A percentile compares a stretch with the other conserved stretches of the same genome.
Evolutionary conservation across 2,329 filamentous ascomycete species (phyloP).

Genomic region (Coleophoma eucalyptorum): DNA sequence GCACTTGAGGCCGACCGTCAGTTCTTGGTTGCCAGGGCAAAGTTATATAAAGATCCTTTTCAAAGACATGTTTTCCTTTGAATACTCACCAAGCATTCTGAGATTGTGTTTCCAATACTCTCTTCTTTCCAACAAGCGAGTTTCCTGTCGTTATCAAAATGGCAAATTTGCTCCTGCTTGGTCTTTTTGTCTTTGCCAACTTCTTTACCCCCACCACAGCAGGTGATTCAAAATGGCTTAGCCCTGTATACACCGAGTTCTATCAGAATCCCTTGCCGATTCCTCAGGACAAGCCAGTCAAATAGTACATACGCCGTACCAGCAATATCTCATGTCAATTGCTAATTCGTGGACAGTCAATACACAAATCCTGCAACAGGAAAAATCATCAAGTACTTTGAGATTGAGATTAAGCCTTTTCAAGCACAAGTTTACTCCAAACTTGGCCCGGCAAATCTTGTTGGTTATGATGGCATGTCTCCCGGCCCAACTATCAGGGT

Average conservation of each 20-base stretch:
- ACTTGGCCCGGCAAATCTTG: constrained; percentile 30
- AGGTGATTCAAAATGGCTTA: not conserved
- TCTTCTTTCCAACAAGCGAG: not conserved
- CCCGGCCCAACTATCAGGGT: constrained; percentile 50
- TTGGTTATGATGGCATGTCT: constrained; percentile 48
- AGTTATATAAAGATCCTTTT: not conserved
- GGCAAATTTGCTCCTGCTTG: not conserved
- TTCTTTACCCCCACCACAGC: not conserved
- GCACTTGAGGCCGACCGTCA: too few relatives aligned
- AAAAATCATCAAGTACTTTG: not conserved
- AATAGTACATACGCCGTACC: not conserved
- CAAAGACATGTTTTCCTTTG: not conserved
- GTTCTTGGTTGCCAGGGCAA: not conserved
- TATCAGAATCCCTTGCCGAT: not conserved
- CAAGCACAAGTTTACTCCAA: not conserved
- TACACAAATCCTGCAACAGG: not conserved
- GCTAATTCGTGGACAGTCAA: not conserved
- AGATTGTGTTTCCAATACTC: not conserved
- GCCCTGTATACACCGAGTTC: not conserved
- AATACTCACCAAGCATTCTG: not conserved
- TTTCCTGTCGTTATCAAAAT: not conserved
- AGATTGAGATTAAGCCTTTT: not conserved
- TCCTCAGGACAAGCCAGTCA: not conserved
- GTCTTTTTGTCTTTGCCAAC: not conserved
- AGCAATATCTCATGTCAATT: too few relatives aligned